Conservation (phyloP, 139 green algal species). For the Astrephomene gubernaculifera region DNA sequence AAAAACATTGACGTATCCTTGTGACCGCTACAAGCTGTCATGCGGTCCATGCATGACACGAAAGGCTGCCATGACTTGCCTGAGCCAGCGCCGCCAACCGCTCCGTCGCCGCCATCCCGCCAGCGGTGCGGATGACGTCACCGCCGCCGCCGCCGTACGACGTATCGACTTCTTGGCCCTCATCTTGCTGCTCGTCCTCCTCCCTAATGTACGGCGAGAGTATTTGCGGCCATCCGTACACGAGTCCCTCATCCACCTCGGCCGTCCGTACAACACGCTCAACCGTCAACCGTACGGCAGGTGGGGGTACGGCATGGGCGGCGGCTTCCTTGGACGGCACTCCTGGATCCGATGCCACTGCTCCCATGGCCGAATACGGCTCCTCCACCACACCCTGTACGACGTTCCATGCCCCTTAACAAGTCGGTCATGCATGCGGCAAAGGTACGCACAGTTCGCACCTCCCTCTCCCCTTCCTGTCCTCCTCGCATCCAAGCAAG, state of each 20-base stretch:
- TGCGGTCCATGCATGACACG: neutral
- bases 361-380: neutral
- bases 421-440: neutral
- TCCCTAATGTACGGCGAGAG: no score
- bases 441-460: neutral
- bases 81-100: no score
- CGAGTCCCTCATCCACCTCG: constrained; percentile 10
- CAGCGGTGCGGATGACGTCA: neutral
- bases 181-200: neutral
- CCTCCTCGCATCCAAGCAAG: neutral
- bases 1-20: no score
- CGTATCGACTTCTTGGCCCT: neutral
- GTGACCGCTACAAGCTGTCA: no score
- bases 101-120: neutral
- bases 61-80: neutral
- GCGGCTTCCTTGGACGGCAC: neutral
- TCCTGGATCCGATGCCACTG: neutral
- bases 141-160: neutral
- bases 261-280: neutral
- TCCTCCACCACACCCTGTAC: neutral
- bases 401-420: neutral
- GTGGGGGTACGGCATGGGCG: neutral
- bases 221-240: constrained; percentile 30
- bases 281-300: neutral
- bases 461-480: neutral